Base-by-base conservation (phyloP, 2,329 filamentous ascomycete genomes). In the Setomelanomma holmii region DNA sequence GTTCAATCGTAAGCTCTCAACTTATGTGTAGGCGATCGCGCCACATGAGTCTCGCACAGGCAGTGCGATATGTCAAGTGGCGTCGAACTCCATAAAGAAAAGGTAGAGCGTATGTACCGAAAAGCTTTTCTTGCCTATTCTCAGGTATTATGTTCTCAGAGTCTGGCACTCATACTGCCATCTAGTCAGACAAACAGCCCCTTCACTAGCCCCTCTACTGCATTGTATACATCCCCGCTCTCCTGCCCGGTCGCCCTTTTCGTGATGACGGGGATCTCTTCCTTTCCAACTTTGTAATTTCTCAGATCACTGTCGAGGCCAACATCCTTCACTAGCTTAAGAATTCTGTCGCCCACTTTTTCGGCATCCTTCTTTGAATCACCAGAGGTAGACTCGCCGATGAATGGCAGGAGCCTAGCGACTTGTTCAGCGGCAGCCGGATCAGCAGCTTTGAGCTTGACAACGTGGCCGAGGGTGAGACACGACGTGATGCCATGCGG, bases 401-500 rank as follows among this genome's bases (percentile, higher is more conserved):
- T 68, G 40, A 78, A 79, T 1, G 78, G 78, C 19, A 79, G 56
- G 46, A 80, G 58, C 1, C 80, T 64, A 4, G 77, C 75, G 38
- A 83, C 60, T 60, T 81, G 78, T 49, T 69, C 73, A 10, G 81
- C 81, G 30, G 79, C 77, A 3, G 69, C 71, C 1, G 69, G 65
- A 5, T 78, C 77, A 39, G 71, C 56, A 0, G 81, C 79, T 57
- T 84, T 84, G 17, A 84, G 67, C 64, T 80, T 81, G 4, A 84
- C 77, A 0, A 84, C 82, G 48, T 81, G 79, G 0, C 80, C 80
- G 0, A 85, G 72, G 0, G 82, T 84, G 40, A 85, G 61, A 59
- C 82, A 84, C 1, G 76, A 80, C 0, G 82, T 85, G 40, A 83
- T 78, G 0, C 82, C 82, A 55, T 85, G 82, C 0, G 83, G 83